Evolutionary conservation across 495 filamentous ascomycete species (phyloP).

Genomic region (Aspergillus incahuasiensis): DNA sequence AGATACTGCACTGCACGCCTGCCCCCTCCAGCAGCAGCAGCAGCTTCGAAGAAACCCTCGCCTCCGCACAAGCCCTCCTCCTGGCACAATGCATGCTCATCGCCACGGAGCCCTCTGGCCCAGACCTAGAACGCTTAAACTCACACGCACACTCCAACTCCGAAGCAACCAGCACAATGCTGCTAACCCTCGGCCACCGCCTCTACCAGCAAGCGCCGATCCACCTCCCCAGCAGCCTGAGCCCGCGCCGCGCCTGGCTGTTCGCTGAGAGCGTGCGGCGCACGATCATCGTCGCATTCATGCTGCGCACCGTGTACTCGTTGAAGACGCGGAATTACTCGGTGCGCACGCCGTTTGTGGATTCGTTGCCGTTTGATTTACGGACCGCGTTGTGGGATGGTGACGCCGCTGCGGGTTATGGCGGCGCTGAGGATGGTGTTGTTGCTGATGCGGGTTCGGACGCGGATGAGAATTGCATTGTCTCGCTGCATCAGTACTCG

Average conservation of each 20-base stretch:
- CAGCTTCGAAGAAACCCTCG: slow-evolving; percentile 34
- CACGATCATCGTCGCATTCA: slow-evolving; percentile 35
- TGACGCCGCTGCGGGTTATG: slow-evolving; percentile 18
- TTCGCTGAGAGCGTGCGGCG: slow-evolving; percentile 42
- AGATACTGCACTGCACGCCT: too few species aligned
- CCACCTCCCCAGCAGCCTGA: slow-evolving; percentile 21
- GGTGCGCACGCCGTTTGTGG: slow-evolving; percentile 34
- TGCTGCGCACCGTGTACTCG: slow-evolving; percentile 35
- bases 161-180: slow-evolving; percentile 15
- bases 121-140: too few species aligned
- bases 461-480: slow-evolving; percentile 12
- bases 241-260: slow-evolving; percentile 40
- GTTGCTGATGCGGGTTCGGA: slow-evolving; percentile 16
- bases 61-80: slow-evolving; percentile 32
- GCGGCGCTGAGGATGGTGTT: too few species aligned
- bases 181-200: neutral
- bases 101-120: too few species aligned
- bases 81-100: slow-evolving; percentile 34
- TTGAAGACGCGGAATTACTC: slow-evolving; percentile 36
- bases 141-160: slow-evolving; percentile 13
- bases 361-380: slow-evolving; percentile 34
- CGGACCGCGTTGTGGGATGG: slow-evolving; percentile 36
- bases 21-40: slow-evolving; percentile 15
- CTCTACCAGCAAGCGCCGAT: neutral
- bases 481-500: slow-evolving; percentile 29